These are phyloP conservation scores for Fusarium guadeloupense DNA, from an alignment of 2,329 filamentous ascomycete genomes.

Conservation along the genomic window DNA sequence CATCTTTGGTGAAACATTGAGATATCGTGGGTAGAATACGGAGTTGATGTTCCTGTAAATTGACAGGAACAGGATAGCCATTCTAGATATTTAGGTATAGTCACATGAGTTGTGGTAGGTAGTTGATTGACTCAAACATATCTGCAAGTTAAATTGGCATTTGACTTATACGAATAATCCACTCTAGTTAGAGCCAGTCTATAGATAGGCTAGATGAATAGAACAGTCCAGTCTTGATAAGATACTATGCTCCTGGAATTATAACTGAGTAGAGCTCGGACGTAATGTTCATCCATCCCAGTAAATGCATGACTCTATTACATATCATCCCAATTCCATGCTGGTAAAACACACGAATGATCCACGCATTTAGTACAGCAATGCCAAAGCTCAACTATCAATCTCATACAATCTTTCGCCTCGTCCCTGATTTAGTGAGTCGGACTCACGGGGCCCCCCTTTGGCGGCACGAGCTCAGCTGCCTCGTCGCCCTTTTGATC, in stretches of 20 bases:
- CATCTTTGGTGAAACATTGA: conserved; percentile 1
- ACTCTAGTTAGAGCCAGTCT: not conserved
- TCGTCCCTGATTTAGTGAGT: conserved; percentile 11
- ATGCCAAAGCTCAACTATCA: not conserved
- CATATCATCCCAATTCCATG: not conserved
- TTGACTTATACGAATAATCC: conserved; percentile 4
- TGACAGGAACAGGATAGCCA: not conserved
- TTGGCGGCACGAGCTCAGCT: conserved; percentile 29
- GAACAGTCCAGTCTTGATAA: conserved; percentile 1
- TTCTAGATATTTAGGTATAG: no score
- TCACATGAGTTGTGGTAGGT: not conserved
- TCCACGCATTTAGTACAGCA: conserved; percentile 10
- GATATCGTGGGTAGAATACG: not conserved
- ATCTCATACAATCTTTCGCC: not conserved
- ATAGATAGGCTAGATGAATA: not conserved
- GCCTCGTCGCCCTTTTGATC: conserved; percentile 45
- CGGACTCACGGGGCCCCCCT: conserved; percentile 19
- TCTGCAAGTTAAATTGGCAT: conserved; percentile 12
- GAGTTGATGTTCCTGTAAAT: not conserved
- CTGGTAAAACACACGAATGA: not conserved
- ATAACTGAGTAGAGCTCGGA: not conserved
- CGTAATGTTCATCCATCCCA: not conserved
- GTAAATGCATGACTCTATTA: not conserved
- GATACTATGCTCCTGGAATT: not conserved
- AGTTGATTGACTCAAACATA: not conserved